A percentile compares a stretch with the other conserved stretches of the same genome.
Conservation (phyloP, 208 protist genomes). For the Acanthamoeba culbertsoni region DNA sequence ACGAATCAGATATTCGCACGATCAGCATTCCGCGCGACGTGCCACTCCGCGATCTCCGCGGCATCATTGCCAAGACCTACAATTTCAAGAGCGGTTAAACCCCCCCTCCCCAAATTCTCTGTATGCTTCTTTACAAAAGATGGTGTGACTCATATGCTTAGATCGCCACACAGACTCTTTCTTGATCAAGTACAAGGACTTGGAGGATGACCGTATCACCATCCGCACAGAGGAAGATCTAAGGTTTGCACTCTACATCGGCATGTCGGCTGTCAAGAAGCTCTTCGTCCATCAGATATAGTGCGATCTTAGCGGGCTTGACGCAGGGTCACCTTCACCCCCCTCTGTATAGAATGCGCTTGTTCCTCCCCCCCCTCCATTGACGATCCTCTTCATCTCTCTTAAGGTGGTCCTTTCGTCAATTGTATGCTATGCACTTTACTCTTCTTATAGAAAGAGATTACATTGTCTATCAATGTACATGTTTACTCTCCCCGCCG, state of each 20-base stretch:
- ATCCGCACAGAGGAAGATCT: slow-evolving; percentile 47
- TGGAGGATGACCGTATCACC: slow-evolving; percentile 49
- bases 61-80: slow-evolving; percentile 43
- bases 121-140: not conserved
- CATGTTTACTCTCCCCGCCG: not conserved
- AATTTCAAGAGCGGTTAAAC: not conserved
- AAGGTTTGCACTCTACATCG: slow-evolving; percentile 34
- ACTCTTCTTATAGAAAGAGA: no score
- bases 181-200: slow-evolving; percentile 52
- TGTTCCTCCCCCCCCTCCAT: not conserved
- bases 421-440: no score
- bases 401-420: no score
- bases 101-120: no score
- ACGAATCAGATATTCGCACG: slow-evolving; percentile 32
- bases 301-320: no score
- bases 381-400: no score
- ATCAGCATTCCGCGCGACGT: slow-evolving; percentile 25
- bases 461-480: not conserved
- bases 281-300: slow-evolving; percentile 34
- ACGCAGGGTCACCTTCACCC: no score
- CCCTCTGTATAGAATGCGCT: not conserved
- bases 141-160: not conserved
- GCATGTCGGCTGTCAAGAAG: slow-evolving; percentile 40
- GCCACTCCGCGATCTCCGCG: not conserved
- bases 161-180: not conserved